Conservation (phyloP, 352 stramenopile genomes). For the Elongisporangium undulatum region DNA sequence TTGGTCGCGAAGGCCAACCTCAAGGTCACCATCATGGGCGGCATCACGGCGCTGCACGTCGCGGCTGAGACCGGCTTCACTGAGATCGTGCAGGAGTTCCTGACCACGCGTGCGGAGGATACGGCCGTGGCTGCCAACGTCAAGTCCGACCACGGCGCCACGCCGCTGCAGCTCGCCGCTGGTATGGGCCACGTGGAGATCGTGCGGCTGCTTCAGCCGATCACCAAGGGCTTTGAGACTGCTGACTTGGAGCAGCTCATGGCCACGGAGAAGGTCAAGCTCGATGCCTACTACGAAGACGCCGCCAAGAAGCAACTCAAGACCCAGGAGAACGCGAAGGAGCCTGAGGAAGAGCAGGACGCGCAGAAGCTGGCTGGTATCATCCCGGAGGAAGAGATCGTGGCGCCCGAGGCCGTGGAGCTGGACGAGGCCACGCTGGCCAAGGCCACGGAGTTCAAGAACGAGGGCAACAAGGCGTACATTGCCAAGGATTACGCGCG, state of each 20-base stretch:
- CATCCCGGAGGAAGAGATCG: slow-evolving; percentile 40
- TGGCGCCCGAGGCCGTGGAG: slow-evolving; percentile 31
- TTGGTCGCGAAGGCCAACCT: slow-evolving; percentile 47
- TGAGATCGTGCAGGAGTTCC: slow-evolving; percentile 55
- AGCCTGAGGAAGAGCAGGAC: slow-evolving; percentile 29
- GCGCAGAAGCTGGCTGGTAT: slow-evolving; percentile 40
- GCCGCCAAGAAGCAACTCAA: slow-evolving; percentile 33
- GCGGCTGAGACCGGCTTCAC: slow-evolving; percentile 65
- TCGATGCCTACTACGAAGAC: slow-evolving; percentile 52
- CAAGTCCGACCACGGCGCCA: slow-evolving; percentile 54
- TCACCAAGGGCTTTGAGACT: slow-evolving; percentile 58
- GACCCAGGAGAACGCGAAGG: slow-evolving; percentile 11
- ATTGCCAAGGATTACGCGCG: slow-evolving; percentile 51
- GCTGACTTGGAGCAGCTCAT: slow-evolving; percentile 55
- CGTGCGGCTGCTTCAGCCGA: slow-evolving; percentile 52
- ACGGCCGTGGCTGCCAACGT: slow-evolving; percentile 44
- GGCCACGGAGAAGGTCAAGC: slow-evolving; percentile 50
- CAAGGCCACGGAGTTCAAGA: slow-evolving; percentile 49
- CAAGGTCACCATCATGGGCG: slow-evolving; percentile 43
- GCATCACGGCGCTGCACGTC: slow-evolving; percentile 73
- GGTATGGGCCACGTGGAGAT: slow-evolving; percentile 69
- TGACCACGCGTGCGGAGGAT: slow-evolving; percentile 42
- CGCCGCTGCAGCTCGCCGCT: slow-evolving; percentile 66
- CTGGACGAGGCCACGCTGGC: slow-evolving; percentile 31
- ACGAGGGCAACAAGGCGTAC: slow-evolving; percentile 69